Base-by-base conservation (phyloP, 805 yeast genomes). In the Pichia exigua region DNA sequence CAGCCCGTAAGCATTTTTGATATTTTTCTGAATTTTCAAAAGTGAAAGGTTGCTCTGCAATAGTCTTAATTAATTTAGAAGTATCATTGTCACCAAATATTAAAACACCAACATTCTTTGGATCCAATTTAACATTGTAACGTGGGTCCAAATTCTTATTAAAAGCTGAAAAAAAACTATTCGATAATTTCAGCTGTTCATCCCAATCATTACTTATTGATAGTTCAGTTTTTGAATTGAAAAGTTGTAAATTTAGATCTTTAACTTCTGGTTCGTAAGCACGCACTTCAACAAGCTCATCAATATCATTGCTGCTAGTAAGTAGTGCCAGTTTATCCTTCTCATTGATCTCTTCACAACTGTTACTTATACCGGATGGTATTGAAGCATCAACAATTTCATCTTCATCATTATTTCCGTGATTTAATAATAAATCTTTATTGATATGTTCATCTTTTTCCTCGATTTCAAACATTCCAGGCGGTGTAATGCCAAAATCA, bases 211-310 rank as follows among this genome's bases (percentile, higher is more conserved):
- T 72, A 8, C 84, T 73, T 1, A 73, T 71, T 1, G 81, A 77
- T 42, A 81, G 68, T 28, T 71, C 63, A 1, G 82, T 75, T 27
- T 61, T 73, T 59, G 40, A 61, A 59, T 51, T 69, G 57, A 71
- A 65, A 55, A 69, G 73, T 39, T 61, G 76, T 64, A 74, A 68
- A 59, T 78, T 82, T 1, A 69, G 62, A 30, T 71, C 77, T 24
- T 69, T 70, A 17, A 76, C 67, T 52, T 80, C 79, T 0, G 92
- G 92, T 64, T 86, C 94, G 61, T 78, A 86, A 3, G 81, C 85
- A 59, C 80, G 83, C 57, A 83, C 87, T 46, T 76, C 72, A 8
- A 83, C 73, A 21, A 81, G 63, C 2, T 73, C 76, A 20, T 58
- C 55, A 65, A 62, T 56, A 61, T 45, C 52, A 18, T 46, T 42